Base-by-base conservation (phyloP, 164 flowering plant genomes). In the Nymphaea colorata region DNA sequence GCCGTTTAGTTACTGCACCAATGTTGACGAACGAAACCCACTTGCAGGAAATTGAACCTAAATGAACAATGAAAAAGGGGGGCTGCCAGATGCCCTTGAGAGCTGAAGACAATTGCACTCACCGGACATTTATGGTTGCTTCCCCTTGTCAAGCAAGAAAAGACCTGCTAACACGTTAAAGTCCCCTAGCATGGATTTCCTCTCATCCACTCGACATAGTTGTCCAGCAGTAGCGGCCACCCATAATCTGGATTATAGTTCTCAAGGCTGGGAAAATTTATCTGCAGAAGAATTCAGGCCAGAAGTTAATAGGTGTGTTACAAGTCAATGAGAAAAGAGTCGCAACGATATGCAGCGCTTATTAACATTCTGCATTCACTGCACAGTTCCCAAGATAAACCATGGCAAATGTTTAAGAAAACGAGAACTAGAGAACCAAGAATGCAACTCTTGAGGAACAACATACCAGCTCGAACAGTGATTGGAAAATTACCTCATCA, bases 161-260 rank as follows among this genome's bases (percentile, higher is more conserved):
- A 5, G 36, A 36, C 6, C 44, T 15, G 36, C 18, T 2, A 3
- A 25, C 36, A 25, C 36, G 36, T 25, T 42, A 16, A 61, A 64
- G 16, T 43, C 6, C 16, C 41, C 70, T 75, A 82, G 59, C 74
- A 67, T 51, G 82, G 73, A 74, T 82, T 87, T 42, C 61, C 85
- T 72, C 72, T 74, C 76, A 91, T 70, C 98, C 97, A 90, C 17
- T 92, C 99, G 36, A 90, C 96, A 80, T 85, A 95, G 74, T 88
- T 88, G 82, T 92, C 97, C 75, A 94, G 77, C 74, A 94, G 78
- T 84, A 87, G 75, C 10, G 99, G 98, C 99, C 98, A 95, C 41
- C 96, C 98, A 68, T 74, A 84, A 55, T 77, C 83, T 6, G 86
- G 75, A 79, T 95, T 86, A 70, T 92, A 95, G 73, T 86, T 83